Conservation (phyloP, 163 green algal genomes). For the Scenedesmus sp. region DNA sequence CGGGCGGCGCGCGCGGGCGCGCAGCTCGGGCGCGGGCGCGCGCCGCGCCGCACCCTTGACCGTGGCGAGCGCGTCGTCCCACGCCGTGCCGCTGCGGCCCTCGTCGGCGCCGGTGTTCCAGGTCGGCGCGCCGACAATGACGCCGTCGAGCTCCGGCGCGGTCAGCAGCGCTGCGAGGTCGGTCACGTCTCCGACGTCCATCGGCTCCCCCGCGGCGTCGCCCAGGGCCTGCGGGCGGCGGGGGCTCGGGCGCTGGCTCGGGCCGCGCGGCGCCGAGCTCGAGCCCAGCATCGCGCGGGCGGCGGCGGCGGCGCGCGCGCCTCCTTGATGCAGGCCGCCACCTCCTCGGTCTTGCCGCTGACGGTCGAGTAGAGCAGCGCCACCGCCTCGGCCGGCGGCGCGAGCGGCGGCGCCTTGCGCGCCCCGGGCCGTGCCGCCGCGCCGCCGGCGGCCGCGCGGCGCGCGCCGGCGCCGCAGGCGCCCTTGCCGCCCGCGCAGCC, state of each 20-base stretch:
- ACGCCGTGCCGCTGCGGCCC: slow-evolving; percentile 55
- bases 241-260: too few species aligned
- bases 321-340: slow-evolving; percentile 57
- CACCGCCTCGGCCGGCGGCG: slow-evolving; percentile 23
- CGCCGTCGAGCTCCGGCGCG: slow-evolving; percentile 46
- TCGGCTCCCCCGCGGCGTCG: slow-evolving; percentile 40
- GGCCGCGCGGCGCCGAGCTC: too few species aligned
- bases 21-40: too few species aligned
- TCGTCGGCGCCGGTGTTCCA: slow-evolving; percentile 68
- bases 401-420: too few species aligned
- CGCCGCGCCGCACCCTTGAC: slow-evolving; percentile 46
- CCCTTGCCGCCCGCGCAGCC: too few species aligned
- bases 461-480: too few species aligned
- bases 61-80: slow-evolving; percentile 53
- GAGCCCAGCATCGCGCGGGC: too few species aligned
- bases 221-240: slow-evolving; percentile 42
- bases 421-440: too few species aligned
- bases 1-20: too few species aligned
- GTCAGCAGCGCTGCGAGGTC: slow-evolving; percentile 29
- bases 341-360: slow-evolving; percentile 59
- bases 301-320: slow-evolving; percentile 10
- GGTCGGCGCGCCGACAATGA: slow-evolving; percentile 59
- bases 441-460: too few species aligned
- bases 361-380: slow-evolving; percentile 45
- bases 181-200: slow-evolving; percentile 60